Evolutionary conservation across 2,329 filamentous ascomycete genomes (phyloP).

Genomic region (Coniella vitis): DNA sequence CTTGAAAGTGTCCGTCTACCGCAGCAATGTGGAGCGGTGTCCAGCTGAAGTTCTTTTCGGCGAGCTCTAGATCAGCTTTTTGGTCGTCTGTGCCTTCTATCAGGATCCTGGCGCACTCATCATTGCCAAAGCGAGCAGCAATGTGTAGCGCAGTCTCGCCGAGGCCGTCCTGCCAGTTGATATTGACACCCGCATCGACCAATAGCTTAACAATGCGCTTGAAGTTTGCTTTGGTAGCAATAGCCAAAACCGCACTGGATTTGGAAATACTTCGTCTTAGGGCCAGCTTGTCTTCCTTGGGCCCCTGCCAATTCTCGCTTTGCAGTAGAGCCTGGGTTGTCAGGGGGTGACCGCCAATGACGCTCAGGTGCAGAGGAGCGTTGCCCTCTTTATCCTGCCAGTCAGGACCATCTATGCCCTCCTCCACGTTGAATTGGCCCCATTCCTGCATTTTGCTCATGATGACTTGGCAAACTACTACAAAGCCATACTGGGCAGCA

Average conservation of each 20-base stretch:
- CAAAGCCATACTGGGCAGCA: slow-evolving; percentile 89
- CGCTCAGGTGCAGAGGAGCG: slow-evolving; percentile 84
- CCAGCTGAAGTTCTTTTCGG: slow-evolving; percentile 84
- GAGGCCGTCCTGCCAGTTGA: slow-evolving; percentile 86
- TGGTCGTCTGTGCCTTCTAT: slow-evolving; percentile 63
- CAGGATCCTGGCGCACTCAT: slow-evolving; percentile 70
- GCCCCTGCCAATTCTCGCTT: slow-evolving; percentile 69
- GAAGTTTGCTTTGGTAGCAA: slow-evolving; percentile 86
- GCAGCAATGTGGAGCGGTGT: slow-evolving; percentile 90
- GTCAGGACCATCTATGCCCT: slow-evolving; percentile 76
- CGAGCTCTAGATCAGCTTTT: slow-evolving; percentile 67
- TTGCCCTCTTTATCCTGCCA: slow-evolving; percentile 94
- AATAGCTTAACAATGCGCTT: slow-evolving; percentile 77
- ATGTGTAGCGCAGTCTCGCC: slow-evolving; percentile 90
- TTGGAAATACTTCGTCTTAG: slow-evolving; percentile 67
- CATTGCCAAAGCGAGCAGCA: slow-evolving; percentile 81
- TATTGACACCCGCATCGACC: slow-evolving; percentile 81
- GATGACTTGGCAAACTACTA: slow-evolving; percentile 80
- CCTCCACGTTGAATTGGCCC: slow-evolving; percentile 75
- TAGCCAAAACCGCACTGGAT: slow-evolving; percentile 78
- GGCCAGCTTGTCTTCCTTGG: slow-evolving; percentile 53
- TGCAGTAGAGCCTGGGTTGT: slow-evolving; percentile 77
- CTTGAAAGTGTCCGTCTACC: slow-evolving; percentile 73
- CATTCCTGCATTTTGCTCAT: slow-evolving; percentile 86
- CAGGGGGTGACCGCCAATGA: slow-evolving; percentile 81